Conservation (phyloP, 345 rosid species). For the Camelina neglecta region DNA sequence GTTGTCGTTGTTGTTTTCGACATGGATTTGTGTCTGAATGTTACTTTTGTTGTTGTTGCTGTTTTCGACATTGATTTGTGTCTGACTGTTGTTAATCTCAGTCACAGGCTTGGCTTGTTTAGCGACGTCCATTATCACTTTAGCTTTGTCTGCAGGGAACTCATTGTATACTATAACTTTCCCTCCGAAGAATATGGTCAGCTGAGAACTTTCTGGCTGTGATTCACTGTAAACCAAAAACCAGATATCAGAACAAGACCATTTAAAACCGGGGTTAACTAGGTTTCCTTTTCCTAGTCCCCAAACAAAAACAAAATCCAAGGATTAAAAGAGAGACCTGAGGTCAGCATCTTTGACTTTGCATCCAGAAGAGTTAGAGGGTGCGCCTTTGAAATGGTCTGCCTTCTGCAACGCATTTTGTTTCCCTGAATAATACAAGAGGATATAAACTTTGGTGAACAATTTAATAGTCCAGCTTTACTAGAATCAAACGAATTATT, state of each 20-base stretch:
- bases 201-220: conserved; percentile 45
- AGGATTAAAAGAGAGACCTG: conserved; percentile 31
- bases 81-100: conserved; percentile 3
- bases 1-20: conserved; percentile 14
- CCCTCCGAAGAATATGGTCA: conserved; percentile 78
- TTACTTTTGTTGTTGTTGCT: conserved; percentile 19
- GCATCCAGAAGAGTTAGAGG: conserved; percentile 22
- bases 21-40: not conserved
- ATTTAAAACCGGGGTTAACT: conserved; percentile 4
- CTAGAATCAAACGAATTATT: not conserved
- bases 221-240: conserved; percentile 31
- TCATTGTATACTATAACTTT: conserved; percentile 54
- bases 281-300: not conserved
- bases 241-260: conserved; percentile 3
- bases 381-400: conserved; percentile 5
- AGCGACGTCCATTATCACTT: conserved; percentile 60
- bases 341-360: conserved; percentile 27
- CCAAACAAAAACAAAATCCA: not conserved
- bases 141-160: conserved; percentile 63
- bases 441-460: not conserved
- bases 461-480: not conserved
- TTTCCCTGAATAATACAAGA: conserved; percentile 17
- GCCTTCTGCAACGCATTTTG: conserved; percentile 23
- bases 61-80: conserved; percentile 16
- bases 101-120: conserved; percentile 34